Evolutionary conservation across 73 alveolate genomes (phyloP), one percentile per base, ranked within the genome.

Genomic region (Paramecium sonneborni): DNA sequence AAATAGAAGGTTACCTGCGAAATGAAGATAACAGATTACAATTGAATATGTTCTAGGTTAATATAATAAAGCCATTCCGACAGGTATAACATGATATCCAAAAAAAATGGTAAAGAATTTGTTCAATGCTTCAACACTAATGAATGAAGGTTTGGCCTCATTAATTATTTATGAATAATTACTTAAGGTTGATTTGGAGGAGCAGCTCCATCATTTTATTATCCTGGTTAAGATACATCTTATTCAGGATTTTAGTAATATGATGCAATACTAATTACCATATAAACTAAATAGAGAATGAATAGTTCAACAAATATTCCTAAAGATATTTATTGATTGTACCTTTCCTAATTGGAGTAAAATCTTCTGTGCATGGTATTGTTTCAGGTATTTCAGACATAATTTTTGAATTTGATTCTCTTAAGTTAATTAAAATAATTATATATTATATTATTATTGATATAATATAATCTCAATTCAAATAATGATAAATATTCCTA

Each of bases 221-320:
- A 26, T n/a, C 20, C 41, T 44, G 72, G 28, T 9, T 44, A 5
- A 24, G 74, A 38, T 41, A 30, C 18, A 12, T 79, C 90, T 24
- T 79, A 79, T 8, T 39, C 69, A 12, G 90, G 90, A 79, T 79
- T 43, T 46, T 79, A 11, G 21, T 41, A 21, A 26, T 79, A 79
- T 79, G 43, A 79, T 41, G 35, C 41, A 79, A 44, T 12, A 43
- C 48, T 79, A 23, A 79, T 79, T 20, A 46, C 46, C 69, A 79
- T 9, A 79, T 79, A 39, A 43, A 26, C 43, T 15, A 79, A 12
- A 12, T 79, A 79, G 26, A 79, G 70, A 11, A 79, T 46, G 30
- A 79, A 79, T 18, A 79, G 62, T 44, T 79, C 90, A 46, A 46
- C 90, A 79, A 79, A 38, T 18, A 79, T 79, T 23, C 90, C 90